phyloP scores from a whole-genome alignment of 73 alveolate genomes.

The Durusdinium trenchii region DNA sequence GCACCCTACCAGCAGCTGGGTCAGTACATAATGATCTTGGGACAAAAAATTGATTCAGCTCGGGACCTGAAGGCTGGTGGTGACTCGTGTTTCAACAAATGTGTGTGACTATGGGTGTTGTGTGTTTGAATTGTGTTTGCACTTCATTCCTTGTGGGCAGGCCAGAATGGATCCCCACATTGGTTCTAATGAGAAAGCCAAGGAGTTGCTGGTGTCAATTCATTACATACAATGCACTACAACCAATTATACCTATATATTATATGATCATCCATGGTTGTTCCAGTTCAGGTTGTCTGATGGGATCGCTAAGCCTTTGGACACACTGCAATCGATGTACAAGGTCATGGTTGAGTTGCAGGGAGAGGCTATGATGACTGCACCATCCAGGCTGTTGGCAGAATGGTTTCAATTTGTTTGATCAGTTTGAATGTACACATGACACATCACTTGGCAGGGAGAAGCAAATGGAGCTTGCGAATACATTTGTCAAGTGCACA shows the following conservation, averaged over 20 bases:
- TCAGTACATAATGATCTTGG: constrained; percentile 30
- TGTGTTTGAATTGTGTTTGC: not conserved
- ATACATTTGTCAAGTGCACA: not conserved
- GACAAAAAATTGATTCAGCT: constrained; percentile 36
- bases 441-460: not conserved
- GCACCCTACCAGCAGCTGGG: not conserved
- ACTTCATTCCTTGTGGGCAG: not conserved
- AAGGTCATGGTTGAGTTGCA: not conserved
- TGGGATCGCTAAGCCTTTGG: not conserved
- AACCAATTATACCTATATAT: too few species aligned
- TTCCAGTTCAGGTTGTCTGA: not conserved
- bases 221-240: not conserved
- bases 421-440: not conserved
- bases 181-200: too few species aligned
- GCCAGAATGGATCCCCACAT: not conserved
- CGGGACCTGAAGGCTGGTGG: not conserved
- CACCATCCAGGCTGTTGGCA: not conserved
- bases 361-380: constrained; percentile 8
- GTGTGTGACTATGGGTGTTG: not conserved
- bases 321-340: not conserved
- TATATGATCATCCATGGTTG: not conserved
- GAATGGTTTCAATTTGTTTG: not conserved
- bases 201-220: not conserved
- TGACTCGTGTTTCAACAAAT: too few species aligned
- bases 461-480: not conserved